Base-by-base conservation (phyloP, 768 basidiomycete genomes). In the Lentinula edodes region DNA sequence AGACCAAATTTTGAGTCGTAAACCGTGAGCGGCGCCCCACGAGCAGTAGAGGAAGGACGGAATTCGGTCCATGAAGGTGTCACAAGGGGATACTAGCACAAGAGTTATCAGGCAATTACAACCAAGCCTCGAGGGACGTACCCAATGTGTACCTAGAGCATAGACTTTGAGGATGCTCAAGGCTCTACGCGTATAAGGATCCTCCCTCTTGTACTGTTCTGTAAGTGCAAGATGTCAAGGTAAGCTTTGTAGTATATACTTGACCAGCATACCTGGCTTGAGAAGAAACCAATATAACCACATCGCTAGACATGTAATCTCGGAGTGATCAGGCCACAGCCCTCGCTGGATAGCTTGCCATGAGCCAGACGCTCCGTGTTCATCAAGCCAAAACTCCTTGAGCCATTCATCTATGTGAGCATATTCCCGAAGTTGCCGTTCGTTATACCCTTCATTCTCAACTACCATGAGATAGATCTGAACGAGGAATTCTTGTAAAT, bases 281-380 rank as follows among this genome's bases (percentile, higher is more conserved):
- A 91, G 69, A 41, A 91, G 72, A 65, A 89, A 83, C 89, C 90
- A 93, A 66, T 89, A 83, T 16, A 92, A 68, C 90, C 89, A 93
- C 83, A 91, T 87, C 3, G 85, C 88, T 51, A 91, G 69, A 3
- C 86, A 76, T 50, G 79, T 82, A 18, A 77, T 74, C 63, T 77
- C 76, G 59, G 80, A 76, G 53, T 84, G 80, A 41, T 73, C 68
- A 0, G 86, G 87, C 89, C 90, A 92, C 3, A 68, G 63, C 20
- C 81, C 80, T 8, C 65, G 70, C n/a, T 66, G 68, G 23, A 86
- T 74, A 43, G 69, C 70, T 41, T 70, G 66, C 23, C 73, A 73
- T 0, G 83, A 82, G 41, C 71, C 71, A 28, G 88, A 89, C 32
- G 84, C 79, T 2, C 89, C 88, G 15, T 73, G 63, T 9, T 78